These are phyloP conservation scores for Triticum dicoccoides DNA, from an alignment of 176 grass and related monocot species.

Conservation along the genomic window DNA sequence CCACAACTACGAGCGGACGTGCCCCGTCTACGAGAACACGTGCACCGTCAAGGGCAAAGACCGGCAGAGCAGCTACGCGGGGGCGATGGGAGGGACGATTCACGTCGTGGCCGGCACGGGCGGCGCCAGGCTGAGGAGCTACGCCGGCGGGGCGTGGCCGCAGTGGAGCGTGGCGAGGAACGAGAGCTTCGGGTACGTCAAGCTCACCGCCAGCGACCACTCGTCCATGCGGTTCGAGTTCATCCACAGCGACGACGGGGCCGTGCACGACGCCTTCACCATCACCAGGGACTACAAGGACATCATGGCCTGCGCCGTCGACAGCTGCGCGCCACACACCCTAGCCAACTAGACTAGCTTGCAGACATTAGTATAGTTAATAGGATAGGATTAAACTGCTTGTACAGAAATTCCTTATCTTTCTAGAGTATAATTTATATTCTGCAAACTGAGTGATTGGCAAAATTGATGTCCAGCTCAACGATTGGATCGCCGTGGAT, in stretches of 20 bases:
- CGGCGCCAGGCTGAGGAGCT: slow-evolving; percentile 41
- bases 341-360: neutral
- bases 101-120: slow-evolving; percentile 48
- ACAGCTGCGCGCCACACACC: slow-evolving; percentile 47
- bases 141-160: slow-evolving; percentile 32
- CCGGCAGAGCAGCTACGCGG: slow-evolving; percentile 37
- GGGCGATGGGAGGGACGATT: slow-evolving; percentile 14
- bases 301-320: slow-evolving; percentile 51
- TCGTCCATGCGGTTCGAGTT: slow-evolving; percentile 60
- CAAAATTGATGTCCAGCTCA: no score
- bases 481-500: no score
- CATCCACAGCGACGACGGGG: slow-evolving; percentile 66
- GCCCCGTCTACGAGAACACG: slow-evolving; percentile 68
- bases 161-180: slow-evolving; percentile 64
- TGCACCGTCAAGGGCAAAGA: slow-evolving; percentile 40
- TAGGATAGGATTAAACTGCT: no score
- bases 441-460: no score
- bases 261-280: slow-evolving; percentile 60
- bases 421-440: no score
- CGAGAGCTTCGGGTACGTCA: slow-evolving; percentile 67
- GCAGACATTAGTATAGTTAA: no score
- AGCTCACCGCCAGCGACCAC: slow-evolving; percentile 68
- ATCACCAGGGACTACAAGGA: slow-evolving; percentile 68
- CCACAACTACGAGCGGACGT: slow-evolving; percentile 88
- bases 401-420: no score